phyloP scores from a whole-genome alignment of 108 stramenopile genomes.

The Nitzschia palea region DNA sequence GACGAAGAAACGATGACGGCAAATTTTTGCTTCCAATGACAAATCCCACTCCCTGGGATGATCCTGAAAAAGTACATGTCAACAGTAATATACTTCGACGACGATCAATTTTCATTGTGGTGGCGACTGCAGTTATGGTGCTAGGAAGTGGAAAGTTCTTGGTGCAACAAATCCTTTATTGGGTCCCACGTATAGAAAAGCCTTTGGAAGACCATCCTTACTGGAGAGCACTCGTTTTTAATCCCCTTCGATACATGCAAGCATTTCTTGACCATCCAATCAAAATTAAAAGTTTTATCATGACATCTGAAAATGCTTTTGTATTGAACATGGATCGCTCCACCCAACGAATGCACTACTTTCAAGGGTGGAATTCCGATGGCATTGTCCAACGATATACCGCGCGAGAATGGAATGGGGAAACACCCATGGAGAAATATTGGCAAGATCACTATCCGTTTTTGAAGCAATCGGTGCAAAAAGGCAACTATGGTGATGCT shows the following conservation, averaged over 20 bases:
- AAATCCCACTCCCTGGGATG: no score
- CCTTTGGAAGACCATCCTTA: slow-evolving; percentile 1
- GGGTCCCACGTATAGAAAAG: background rate
- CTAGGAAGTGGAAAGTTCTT: background rate
- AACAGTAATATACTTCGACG: no score
- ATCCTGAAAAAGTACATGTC: no score
- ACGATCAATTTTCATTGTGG: no score
- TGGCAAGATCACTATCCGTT: slow-evolving; percentile 1
- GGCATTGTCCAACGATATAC: slow-evolving; percentile 6
- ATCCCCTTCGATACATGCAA: slow-evolving; percentile 8
- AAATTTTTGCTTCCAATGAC: no score
- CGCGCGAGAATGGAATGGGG: slow-evolving; percentile 3
- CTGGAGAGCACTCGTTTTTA: slow-evolving; percentile 6
- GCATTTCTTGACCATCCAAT: slow-evolving; percentile 2
- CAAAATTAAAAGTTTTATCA: background rate
- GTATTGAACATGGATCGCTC: slow-evolving; percentile 10
- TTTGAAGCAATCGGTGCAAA: background rate
- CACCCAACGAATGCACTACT: background rate
- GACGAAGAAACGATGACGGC: no score
- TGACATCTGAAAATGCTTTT: slow-evolving; percentile 5
- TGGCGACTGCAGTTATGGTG: no score
- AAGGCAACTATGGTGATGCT: background rate
- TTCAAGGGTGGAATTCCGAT: background rate
- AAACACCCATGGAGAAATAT: background rate
- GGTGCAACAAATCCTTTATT: background rate